Evolutionary conservation across 805 yeast genomes (phyloP).

Genomic region (Huiozyma sinensis): DNA sequence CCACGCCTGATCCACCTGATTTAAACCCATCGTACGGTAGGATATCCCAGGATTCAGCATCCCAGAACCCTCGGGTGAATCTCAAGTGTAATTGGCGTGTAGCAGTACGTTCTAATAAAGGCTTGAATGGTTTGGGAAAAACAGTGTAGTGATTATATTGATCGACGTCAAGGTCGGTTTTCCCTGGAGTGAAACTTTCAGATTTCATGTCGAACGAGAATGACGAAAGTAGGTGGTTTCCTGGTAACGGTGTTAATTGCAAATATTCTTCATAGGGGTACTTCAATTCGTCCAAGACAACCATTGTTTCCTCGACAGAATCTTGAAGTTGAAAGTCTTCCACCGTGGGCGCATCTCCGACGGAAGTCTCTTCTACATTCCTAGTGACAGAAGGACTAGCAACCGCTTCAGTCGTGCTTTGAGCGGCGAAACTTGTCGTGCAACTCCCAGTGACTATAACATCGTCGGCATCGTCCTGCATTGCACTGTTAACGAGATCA

Average conservation of each 20-base stretch:
- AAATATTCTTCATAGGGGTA: slow-evolving; percentile 54
- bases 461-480: neutral
- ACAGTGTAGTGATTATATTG: slow-evolving; percentile 43
- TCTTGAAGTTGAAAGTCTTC: neutral
- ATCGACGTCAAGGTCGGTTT: slow-evolving; percentile 13
- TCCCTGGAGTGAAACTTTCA: slow-evolving; percentile 28
- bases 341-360: neutral
- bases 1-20: slow-evolving; percentile 94
- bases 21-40: slow-evolving; percentile 60
- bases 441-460: neutral
- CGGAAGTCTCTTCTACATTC: neutral
- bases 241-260: slow-evolving; percentile 58
- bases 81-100: slow-evolving; percentile 73
- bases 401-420: neutral
- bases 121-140: slow-evolving; percentile 76
- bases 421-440: neutral
- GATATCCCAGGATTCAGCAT: slow-evolving; percentile 75
- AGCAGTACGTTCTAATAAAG: slow-evolving; percentile 53
- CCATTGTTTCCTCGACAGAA: neutral
- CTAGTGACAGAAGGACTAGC: neutral
- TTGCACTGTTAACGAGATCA: neutral
- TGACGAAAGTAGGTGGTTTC: slow-evolving; percentile 56
- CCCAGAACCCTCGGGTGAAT: slow-evolving; percentile 95
- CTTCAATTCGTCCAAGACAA: slow-evolving; percentile 2
- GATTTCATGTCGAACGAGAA: slow-evolving; percentile 62